phyloP scores from a whole-genome alignment of 73 alveolate species.

The Paramecium octaurelia region DNA sequence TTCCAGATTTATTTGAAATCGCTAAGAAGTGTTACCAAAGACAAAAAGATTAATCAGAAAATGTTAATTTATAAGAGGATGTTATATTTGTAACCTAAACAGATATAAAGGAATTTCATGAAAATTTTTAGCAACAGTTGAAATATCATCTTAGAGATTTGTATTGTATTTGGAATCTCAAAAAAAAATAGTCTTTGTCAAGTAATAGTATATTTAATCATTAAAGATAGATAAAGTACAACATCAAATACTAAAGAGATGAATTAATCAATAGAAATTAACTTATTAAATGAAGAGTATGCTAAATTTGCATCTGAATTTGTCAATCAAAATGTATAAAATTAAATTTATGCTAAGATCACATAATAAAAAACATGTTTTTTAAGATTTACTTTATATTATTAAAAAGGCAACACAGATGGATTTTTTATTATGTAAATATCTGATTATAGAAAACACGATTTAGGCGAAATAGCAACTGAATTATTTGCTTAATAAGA shows the following conservation, averaged over 20 bases:
- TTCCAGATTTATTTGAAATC: background rate
- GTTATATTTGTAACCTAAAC: background rate
- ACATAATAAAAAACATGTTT: background rate
- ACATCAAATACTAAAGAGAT: background rate
- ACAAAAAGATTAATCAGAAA: background rate
- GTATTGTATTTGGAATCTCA: background rate
- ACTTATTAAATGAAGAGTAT: background rate
- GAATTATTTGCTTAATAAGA: background rate
- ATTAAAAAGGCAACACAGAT: background rate
- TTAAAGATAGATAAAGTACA: background rate
- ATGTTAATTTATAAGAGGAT: background rate
- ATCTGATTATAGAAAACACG: background rate
- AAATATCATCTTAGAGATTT: background rate
- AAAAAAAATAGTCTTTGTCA: background rate
- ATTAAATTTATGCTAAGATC: background rate
- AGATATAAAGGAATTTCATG: background rate
- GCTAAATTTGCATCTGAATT: background rate
- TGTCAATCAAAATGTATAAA: background rate
- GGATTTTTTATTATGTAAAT: background rate
- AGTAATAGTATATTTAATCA: background rate
- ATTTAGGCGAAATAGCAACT: background rate
- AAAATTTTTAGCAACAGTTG: background rate
- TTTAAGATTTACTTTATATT: background rate
- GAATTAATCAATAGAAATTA: background rate
- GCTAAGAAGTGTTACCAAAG: background rate